phyloP scores from a whole-genome alignment of 2,329 filamentous ascomycete genomes.

The Paraconiothyrium brasiliense region DNA sequence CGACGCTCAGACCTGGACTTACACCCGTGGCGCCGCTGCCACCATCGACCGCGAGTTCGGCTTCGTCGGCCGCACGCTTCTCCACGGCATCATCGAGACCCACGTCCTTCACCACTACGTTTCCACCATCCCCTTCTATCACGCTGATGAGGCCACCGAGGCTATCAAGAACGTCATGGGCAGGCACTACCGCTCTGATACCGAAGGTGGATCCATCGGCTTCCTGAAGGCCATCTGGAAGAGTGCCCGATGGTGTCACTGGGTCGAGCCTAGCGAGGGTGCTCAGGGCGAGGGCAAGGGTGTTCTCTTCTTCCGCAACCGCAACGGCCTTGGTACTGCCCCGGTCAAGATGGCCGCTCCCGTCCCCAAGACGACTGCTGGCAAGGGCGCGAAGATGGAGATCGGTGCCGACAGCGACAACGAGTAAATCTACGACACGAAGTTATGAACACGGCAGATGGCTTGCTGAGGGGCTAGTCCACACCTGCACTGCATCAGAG shows the following conservation, averaged over 20 bases:
- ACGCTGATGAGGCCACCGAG: conserved; percentile 92
- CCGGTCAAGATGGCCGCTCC: conserved; percentile 56
- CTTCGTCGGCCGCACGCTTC: conserved; percentile 87
- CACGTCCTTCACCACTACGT: conserved; percentile 99
- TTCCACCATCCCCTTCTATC: conserved; percentile 94
- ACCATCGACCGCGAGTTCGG: conserved; percentile 98
- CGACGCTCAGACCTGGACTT: conserved; percentile 86
- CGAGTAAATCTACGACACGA: conserved; percentile 31
- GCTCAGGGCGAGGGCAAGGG: conserved; percentile 82
- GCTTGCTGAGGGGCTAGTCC: neutral
- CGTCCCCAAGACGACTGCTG: conserved; percentile 37
- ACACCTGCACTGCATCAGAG: conserved; percentile 1
- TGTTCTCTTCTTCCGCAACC: conserved; percentile 94
- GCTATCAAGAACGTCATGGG: conserved; percentile 97
- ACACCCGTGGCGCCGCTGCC: conserved; percentile 89
- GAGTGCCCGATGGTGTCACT: conserved; percentile 88
- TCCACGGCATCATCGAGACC: conserved; percentile 97
- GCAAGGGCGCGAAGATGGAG: conserved; percentile 48
- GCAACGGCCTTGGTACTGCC: conserved; percentile 80
- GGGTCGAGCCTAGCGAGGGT: conserved; percentile 90
- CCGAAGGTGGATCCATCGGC: conserved; percentile 75
- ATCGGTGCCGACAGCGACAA: conserved; percentile 43
- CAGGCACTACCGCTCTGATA: conserved; percentile 88
- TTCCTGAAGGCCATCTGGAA: conserved; percentile 87
- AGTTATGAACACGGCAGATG: conserved; percentile 1